A percentile compares a stretch with the other conserved stretches of the same genome.
Conservation (phyloP, 202 grass and related monocot species). For the Eragrostis tef region DNA sequence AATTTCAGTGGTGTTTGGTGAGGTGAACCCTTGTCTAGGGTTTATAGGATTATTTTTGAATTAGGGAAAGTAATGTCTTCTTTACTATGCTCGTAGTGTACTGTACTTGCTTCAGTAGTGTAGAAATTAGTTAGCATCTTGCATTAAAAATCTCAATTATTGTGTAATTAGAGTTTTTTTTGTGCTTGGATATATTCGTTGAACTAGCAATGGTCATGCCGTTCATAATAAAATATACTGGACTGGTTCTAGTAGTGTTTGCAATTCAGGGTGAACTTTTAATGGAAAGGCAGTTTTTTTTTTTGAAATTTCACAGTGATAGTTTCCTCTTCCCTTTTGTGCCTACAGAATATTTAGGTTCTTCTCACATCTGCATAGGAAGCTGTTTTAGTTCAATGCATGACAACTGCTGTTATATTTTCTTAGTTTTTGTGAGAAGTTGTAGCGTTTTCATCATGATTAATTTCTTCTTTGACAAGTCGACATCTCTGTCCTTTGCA, state of each 20-base stretch:
- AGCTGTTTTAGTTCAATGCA: neutral
- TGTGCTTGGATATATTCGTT: neutral
- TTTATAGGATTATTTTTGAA: neutral
- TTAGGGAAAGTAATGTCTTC: neutral
- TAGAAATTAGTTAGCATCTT: neutral
- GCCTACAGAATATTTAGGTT: neutral
- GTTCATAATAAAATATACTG: neutral
- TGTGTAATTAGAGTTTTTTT: neutral
- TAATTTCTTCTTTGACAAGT: neutral
- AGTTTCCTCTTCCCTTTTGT: neutral
- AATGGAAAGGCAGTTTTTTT: neutral
- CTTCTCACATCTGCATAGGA: neutral
- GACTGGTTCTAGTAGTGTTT: neutral
- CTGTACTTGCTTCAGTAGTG: neutral
- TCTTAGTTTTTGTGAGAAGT: neutral
- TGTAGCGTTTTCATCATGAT: too few relatives aligned
- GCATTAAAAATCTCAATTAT: too few relatives aligned
- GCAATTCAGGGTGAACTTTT: neutral
- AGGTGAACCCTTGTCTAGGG: constrained; percentile 16
- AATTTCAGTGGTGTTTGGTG: neutral
- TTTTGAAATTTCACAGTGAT: neutral
- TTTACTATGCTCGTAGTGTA: constrained; percentile 6
- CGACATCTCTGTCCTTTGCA: neutral
- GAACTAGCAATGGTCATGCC: neutral
- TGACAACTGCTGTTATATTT: neutral